Base-by-base conservation (phyloP, 495 filamentous ascomycete species). In the Haplographium delicatum region DNA sequence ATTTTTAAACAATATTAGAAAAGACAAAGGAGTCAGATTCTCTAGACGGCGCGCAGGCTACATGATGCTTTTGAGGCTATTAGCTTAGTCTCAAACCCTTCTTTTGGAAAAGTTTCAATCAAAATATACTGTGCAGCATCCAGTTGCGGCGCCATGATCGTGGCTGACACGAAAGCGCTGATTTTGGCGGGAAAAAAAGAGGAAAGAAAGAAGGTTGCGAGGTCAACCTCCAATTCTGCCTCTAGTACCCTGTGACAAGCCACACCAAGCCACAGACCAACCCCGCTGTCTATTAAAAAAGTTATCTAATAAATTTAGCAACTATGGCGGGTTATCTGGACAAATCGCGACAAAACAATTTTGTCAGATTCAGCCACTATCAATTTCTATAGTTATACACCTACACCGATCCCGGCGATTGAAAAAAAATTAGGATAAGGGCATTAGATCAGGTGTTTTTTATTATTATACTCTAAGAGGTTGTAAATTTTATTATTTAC, bases 71-170 rank as follows among this genome's bases (percentile, higher is more conserved):
- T 37, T 45, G 26, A 47, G 44, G 58, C 50, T 54, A 60, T 60
- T 48, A 55, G 40, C 46, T 59, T 51, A 38, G 42, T 59, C 39
- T 59, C 42, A 46, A 53, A 56, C 28, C 57, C 57, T 59, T 59
- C 20, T 56, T 44, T 54, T 53, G 58, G 54, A 13, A 61, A 41
- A 41, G 49, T 45, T 30, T 50, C 34, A 35, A 58, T 58, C 43
- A 61, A 54, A 61, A 52, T 45, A 52, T 56, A 46, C 24, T 50
- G 40, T 56, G 47, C 40, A 56, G 40, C 47, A 51, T 50, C 31
- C 22, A 50, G 30, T 50, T 46, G 40, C 24, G 47, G 53, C 47
- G 55, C 58, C 30, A 61, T 58, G 46, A 39, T 55, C 22, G 31
- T 50, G 13, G 58, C 46, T 61, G 43, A 51, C 54, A 54, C 35